Evolutionary conservation across 2,329 filamentous ascomycete genomes (phyloP).

Genomic region (Penicillium olsonii): DNA sequence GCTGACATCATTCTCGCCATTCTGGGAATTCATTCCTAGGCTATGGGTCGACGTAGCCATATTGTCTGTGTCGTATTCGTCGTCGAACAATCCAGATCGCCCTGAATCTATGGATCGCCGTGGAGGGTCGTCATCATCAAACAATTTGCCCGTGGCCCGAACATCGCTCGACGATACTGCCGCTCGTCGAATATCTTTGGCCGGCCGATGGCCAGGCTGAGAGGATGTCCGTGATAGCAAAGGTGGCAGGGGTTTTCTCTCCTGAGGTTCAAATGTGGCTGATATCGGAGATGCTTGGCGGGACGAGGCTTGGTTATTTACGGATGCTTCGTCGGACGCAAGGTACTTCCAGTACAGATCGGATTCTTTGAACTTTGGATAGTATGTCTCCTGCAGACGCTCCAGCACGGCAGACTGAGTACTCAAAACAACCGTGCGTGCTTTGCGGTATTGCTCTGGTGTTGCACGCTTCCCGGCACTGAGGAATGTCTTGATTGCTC

Average conservation of each 20-base stretch:
- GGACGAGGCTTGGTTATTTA: conserved; percentile 23
- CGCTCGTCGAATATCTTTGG: conserved; percentile 59
- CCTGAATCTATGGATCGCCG: conserved; percentile 73
- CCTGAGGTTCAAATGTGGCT: conserved; percentile 31
- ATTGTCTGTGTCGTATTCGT: conserved; percentile 71
- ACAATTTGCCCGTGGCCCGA: conserved; percentile 48
- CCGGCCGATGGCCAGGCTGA: conserved; percentile 43
- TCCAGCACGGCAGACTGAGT: conserved; percentile 83
- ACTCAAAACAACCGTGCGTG: conserved; percentile 76
- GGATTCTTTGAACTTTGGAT: conserved; percentile 84
- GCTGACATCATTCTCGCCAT: conserved; percentile 53
- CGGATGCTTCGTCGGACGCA: conserved; percentile 71
- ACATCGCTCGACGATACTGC: conserved; percentile 64
- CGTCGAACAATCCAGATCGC: conserved; percentile 69
- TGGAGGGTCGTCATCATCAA: conserved; percentile 48
- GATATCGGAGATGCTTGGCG: conserved; percentile 20
- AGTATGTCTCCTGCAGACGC: conserved; percentile 77
- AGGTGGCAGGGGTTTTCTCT: conserved; percentile 44
- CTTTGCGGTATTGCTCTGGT: conserved; percentile 77
- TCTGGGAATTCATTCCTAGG: conserved; percentile 69
- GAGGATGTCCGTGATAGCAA: conserved; percentile 51
- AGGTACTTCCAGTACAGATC: conserved; percentile 96
- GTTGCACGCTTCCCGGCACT: conserved; percentile 75
- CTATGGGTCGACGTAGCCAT: conserved; percentile 78
- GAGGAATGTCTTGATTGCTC: conserved; percentile 74